These are phyloP conservation scores for Geotrichum restrictum DNA, from an alignment of 1,139 yeast species.

Conservation along the genomic window DNA sequence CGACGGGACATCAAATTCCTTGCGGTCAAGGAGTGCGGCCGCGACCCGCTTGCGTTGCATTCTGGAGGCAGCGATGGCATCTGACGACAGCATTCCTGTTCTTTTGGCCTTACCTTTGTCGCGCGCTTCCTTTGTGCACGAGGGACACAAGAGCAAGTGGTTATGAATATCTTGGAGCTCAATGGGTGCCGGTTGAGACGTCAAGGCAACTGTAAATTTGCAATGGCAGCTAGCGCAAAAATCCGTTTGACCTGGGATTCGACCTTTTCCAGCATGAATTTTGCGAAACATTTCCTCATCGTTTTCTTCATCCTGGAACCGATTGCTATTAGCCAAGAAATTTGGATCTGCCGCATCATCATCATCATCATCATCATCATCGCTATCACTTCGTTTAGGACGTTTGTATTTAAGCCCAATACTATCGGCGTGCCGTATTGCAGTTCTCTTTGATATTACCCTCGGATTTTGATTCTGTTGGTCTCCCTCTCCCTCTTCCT, in stretches of 20 bases:
- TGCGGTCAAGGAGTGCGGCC: constrained; percentile 72
- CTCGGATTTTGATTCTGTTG: too few species aligned
- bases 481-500: constrained; percentile 4
- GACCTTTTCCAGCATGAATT: constrained; percentile 20
- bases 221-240: constrained; percentile 31
- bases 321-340: neutral
- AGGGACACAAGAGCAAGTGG: constrained; percentile 50
- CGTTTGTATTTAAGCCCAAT: too few species aligned
- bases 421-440: too few species aligned
- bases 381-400: constrained; percentile 1
- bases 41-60: constrained; percentile 75
- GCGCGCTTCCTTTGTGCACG: constrained; percentile 51
- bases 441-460: too few species aligned
- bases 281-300: constrained; percentile 24
- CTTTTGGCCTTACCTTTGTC: constrained; percentile 42
- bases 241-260: constrained; percentile 31
- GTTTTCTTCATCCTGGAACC: constrained; percentile 26
- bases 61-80: constrained; percentile 58
- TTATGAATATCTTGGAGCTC: constrained; percentile 13
- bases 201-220: constrained; percentile 22
- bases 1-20: constrained; percentile 56
- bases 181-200: constrained; percentile 20
- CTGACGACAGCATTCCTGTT: constrained; percentile 29
- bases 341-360: constrained; percentile 13
- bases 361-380: constrained; percentile 22